Percentiles rank a stretch among this genome's conserved stretches.
phyloP scores from a whole-genome alignment of 306 rosid genomes.

The Crataegus laevigata region DNA sequence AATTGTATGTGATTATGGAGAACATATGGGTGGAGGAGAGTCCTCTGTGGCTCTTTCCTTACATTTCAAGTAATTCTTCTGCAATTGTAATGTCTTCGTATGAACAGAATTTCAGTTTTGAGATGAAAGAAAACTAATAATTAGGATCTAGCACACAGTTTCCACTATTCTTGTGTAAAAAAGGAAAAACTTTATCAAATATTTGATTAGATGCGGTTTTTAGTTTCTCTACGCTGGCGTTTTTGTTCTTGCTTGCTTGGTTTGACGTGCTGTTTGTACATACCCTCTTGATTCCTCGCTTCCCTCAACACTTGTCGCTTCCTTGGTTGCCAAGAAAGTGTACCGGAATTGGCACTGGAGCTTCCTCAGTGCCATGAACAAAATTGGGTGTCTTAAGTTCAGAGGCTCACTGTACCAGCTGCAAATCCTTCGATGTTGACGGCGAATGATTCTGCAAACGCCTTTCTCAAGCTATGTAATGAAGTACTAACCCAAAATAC shows the following conservation, averaged over 20 bases:
- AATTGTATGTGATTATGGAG: slow-evolving; percentile 1
- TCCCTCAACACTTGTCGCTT: not conserved
- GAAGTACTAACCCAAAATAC: too few species aligned
- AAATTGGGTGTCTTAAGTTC: not conserved
- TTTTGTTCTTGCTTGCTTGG: not conserved
- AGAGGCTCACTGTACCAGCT: not conserved
- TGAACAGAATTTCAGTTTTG: slow-evolving; percentile 1
- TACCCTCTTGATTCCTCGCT: not conserved
- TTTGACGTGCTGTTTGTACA: not conserved
- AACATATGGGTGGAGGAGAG: not conserved
- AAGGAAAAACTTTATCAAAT: not conserved
- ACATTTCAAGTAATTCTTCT: slow-evolving; percentile 3
- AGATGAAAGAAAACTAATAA: not conserved
- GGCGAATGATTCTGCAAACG: too few species aligned
- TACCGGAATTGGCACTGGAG: not conserved
- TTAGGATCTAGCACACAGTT: not conserved
- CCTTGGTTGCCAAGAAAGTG: not conserved
- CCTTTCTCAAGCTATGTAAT: too few species aligned
- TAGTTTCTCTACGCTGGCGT: not conserved
- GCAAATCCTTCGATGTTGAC: not conserved
- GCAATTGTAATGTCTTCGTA: not conserved
- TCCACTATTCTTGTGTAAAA: not conserved
- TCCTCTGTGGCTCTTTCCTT: not conserved
- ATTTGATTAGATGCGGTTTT: not conserved
- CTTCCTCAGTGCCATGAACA: too few species aligned